Base-by-base conservation (phyloP, 352 stramenopile genomes). In the Phytophthora pistaciae region DNA sequence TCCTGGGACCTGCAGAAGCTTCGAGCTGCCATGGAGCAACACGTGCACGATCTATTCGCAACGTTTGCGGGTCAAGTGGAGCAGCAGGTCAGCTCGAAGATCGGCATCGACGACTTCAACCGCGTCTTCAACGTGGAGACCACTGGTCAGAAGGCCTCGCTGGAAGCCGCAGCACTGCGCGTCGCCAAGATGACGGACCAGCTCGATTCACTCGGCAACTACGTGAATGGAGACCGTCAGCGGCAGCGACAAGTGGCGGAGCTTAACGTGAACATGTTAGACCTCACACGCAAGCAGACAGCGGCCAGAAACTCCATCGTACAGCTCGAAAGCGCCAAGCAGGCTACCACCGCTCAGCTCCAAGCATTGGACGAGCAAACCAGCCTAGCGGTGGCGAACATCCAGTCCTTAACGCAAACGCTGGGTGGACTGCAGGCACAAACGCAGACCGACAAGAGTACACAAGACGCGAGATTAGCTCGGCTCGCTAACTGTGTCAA, bases 31-130 rank as follows among this genome's bases (percentile, higher is more conserved):
- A 74, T 91, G 40, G 85, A 93, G 57, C 83, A 93, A 53, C 80
- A 74, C 55, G 68, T 90, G 3, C 83, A 70, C 60, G 83, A 93
- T 46, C 59, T 90, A n/a, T 91, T 91, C 59, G 69, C 78, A 23
- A 72, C 62, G 13, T 91, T 93, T 59, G 85, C 82, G 5, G 66
- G 72, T 53, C 78, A 87, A 64, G 75, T 91, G 50, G 85, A 93
- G 62, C 58, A 50, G 1, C 78, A 88, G 29, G 70, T 93, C 23
- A 76, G 56, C 54, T 64, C 66, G 14, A 91, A 93, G 60, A 52
- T 93, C 5, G 78, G 74, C 3, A 83, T 90, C 31, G 75, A 84
- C n/a, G 84, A 91, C 70, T 91, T 91, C 33, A 85, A 87, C 25
- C 73, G 72, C 25, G 85, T 93, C 20, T 93, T 91, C 72, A 88